Conservation (phyloP, 164 flowering plant genomes). For the Vitis rupestris region DNA sequence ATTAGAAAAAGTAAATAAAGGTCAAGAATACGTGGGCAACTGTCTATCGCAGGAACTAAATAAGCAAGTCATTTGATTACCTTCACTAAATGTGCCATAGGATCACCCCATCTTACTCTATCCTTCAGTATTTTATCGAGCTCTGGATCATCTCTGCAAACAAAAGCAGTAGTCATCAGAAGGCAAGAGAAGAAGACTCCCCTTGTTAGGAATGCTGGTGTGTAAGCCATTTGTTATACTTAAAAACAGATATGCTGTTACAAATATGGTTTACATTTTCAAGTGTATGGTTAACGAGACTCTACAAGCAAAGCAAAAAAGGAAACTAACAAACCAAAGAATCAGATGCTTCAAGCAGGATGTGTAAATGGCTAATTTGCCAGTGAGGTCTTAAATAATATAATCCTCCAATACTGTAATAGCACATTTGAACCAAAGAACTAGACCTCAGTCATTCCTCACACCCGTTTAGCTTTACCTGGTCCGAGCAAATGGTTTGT, state of each 20-base stretch:
- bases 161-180: conserved; percentile 3
- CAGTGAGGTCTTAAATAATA: too few relatives aligned
- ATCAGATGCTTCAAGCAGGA: too few relatives aligned
- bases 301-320: too few relatives aligned
- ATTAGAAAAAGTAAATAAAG: neutral
- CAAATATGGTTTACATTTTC: neutral
- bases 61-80: conserved; percentile 8
- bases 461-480: conserved; percentile 38
- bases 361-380: too few relatives aligned
- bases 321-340: too few relatives aligned
- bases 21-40: neutral
- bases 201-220: neutral
- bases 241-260: neutral
- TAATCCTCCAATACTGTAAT: too few relatives aligned
- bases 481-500: conserved; percentile 86
- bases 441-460: neutral
- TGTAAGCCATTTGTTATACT: neutral
- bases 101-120: conserved; percentile 90
- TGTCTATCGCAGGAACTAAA: neutral
- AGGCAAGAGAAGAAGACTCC: neutral
- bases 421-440: neutral
- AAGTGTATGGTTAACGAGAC: too few relatives aligned
- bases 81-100: conserved; percentile 88
- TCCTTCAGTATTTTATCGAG: conserved; percentile 84
- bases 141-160: conserved; percentile 84